Evolutionary conservation across 2,329 filamentous ascomycete genomes (phyloP).

Genomic region (Pseudopyrenochaeta lycopersici): DNA sequence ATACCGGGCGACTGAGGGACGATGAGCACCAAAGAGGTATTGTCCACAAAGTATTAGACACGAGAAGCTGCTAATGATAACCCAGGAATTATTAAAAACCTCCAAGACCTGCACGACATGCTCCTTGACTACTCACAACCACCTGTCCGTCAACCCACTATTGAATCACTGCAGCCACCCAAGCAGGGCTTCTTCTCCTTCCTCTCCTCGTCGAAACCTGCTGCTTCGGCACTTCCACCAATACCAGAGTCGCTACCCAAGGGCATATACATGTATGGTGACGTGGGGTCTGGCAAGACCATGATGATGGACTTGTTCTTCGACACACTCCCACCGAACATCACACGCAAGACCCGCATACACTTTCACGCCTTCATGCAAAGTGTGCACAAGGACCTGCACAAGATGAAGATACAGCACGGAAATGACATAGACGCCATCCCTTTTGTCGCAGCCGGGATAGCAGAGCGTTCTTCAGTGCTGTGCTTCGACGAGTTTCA

Average conservation of each 20-base stretch:
- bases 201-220: slow-evolving; percentile 62
- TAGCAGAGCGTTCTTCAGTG: slow-evolving; percentile 84
- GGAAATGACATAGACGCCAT: slow-evolving; percentile 90
- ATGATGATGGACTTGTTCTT: slow-evolving; percentile 99
- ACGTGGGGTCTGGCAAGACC: slow-evolving; percentile 97
- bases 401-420: slow-evolving; percentile 87
- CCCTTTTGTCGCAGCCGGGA: slow-evolving; percentile 92
- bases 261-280: slow-evolving; percentile 93
- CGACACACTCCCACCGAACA: slow-evolving; percentile 83
- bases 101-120: slow-evolving; percentile 89
- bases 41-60: slow-evolving; percentile 17
- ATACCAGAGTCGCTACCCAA: slow-evolving; percentile 81
- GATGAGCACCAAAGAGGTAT: slow-evolving; percentile 90
- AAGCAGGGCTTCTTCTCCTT: slow-evolving; percentile 67
- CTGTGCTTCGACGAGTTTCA: slow-evolving; percentile 99
- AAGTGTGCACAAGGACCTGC: slow-evolving; percentile 89
- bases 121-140: slow-evolving; percentile 77
- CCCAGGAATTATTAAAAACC: slow-evolving; percentile 82
- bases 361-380: slow-evolving; percentile 99
- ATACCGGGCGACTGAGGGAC: slow-evolving; percentile 76
- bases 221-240: slow-evolving; percentile 50
- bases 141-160: slow-evolving; percentile 76
- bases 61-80: slow-evolving; percentile 6
- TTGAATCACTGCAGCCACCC: slow-evolving; percentile 71
- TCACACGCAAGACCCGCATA: slow-evolving; percentile 86